phyloP scores from a whole-genome alignment of 2,329 filamentous ascomycete genomes.

The Pyrenochaeta sp. region DNA sequence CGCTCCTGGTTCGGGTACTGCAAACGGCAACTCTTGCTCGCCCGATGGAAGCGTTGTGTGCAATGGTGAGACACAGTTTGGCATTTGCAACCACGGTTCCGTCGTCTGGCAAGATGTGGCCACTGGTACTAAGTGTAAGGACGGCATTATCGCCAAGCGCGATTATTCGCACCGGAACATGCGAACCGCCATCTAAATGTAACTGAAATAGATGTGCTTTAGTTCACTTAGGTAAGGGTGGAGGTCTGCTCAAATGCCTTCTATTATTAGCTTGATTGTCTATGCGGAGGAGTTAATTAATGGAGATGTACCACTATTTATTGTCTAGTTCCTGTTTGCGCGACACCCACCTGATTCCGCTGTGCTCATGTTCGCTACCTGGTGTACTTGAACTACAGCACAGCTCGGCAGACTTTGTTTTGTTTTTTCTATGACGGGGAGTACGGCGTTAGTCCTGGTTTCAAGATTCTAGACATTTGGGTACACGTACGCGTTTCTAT shows the following conservation, averaged over 20 bases:
- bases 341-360: not conserved
- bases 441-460: too few species aligned
- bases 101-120: slow-evolving; percentile 53
- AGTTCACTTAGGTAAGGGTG: not conserved
- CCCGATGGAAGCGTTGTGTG: slow-evolving; percentile 49
- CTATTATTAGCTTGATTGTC: not conserved
- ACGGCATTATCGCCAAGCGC: slow-evolving; percentile 48
- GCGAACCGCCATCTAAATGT: not conserved
- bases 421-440: not conserved
- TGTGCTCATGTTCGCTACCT: not conserved
- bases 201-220: not conserved
- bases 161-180: slow-evolving; percentile 21
- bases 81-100: slow-evolving; percentile 51
- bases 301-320: too few species aligned
- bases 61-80: slow-evolving; percentile 50
- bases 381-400: not conserved
- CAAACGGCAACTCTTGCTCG: slow-evolving; percentile 34
- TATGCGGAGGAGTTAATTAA: not conserved
- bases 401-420: not conserved
- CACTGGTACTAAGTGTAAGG: slow-evolving; percentile 52
- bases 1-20: slow-evolving; percentile 5
- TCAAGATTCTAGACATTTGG: too few species aligned
- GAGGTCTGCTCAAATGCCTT: not conserved
- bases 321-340: not conserved
- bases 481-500: too few species aligned